Evolutionary conservation across 202 grass and related monocot species (phyloP).

Genomic region (Alloteropsis angusta): DNA sequence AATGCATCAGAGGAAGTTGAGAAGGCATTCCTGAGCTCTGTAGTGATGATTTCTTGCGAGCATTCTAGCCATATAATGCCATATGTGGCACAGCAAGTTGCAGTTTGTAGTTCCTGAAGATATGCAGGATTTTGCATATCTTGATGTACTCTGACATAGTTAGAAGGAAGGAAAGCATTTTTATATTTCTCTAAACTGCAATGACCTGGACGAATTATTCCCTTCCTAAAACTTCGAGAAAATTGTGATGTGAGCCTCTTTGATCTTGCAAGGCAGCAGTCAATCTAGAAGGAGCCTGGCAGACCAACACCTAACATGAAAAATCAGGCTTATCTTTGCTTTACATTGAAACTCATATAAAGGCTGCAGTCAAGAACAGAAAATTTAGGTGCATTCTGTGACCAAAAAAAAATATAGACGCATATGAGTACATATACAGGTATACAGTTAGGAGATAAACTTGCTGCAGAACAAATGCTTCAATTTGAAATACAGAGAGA

Average conservation of each 20-base stretch:
- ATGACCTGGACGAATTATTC: background rate
- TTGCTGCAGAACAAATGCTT: no score
- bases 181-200: slow-evolving; percentile 3
- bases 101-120: slow-evolving; percentile 4
- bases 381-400: no score
- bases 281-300: background rate
- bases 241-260: background rate
- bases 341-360: no score
- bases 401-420: no score
- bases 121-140: background rate
- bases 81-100: background rate
- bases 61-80: background rate
- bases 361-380: no score
- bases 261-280: background rate
- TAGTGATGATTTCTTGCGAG: slow-evolving; percentile 12
- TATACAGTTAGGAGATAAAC: no score
- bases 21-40: slow-evolving; percentile 21
- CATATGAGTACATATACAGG: no score
- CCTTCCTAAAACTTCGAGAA: background rate
- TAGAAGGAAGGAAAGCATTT: background rate
- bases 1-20: slow-evolving; percentile 29
- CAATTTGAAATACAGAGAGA: no score
- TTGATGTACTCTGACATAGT: background rate
- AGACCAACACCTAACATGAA: background rate
- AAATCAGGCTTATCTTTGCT: background rate